Percentiles rank a stretch among this genome's conserved stretches.
phyloP scores from a whole-genome alignment of 1,284 basidiomycete genomes.

The Caloboletus firmus region DNA sequence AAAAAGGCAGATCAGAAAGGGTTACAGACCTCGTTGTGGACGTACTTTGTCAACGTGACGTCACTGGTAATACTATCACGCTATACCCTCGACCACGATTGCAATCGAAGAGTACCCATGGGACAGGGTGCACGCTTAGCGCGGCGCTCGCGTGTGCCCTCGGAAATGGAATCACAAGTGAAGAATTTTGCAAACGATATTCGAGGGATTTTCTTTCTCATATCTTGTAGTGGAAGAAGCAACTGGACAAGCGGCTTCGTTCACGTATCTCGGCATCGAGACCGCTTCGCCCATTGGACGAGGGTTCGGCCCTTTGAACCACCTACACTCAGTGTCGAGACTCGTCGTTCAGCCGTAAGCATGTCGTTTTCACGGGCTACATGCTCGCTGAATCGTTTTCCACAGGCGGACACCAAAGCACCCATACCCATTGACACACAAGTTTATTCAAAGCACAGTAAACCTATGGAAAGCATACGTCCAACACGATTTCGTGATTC shows the following conservation, averaged over 20 bases:
- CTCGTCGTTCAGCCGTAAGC: conserved; percentile 60
- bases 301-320: conserved; percentile 88
- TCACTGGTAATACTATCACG: conserved; percentile 32
- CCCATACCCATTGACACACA: conserved; percentile 69
- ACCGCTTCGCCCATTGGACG: conserved; percentile 70
- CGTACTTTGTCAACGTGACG: conserved; percentile 54
- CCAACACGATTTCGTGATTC: conserved; percentile 80
- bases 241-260: conserved; percentile 59
- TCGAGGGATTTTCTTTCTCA: background rate
- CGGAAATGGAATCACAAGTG: conserved; percentile 48
- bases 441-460: conserved; percentile 61
- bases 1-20: conserved; percentile 19
- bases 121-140: conserved; percentile 91
- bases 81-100: conserved; percentile 69
- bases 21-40: conserved; percentile 66
- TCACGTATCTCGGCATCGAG: conserved; percentile 78
- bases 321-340: conserved; percentile 64
- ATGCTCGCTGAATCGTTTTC: background rate
- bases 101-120: conserved; percentile 79
- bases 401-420: conserved; percentile 57
- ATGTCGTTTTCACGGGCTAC: background rate
- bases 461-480: conserved; percentile 74
- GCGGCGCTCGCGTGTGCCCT: conserved; percentile 78
- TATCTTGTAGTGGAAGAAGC: conserved; percentile 54
- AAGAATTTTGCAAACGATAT: conserved; percentile 8